phyloP scores from a whole-genome alignment of 306 rosid species.

The Quillaja saponaria region DNA sequence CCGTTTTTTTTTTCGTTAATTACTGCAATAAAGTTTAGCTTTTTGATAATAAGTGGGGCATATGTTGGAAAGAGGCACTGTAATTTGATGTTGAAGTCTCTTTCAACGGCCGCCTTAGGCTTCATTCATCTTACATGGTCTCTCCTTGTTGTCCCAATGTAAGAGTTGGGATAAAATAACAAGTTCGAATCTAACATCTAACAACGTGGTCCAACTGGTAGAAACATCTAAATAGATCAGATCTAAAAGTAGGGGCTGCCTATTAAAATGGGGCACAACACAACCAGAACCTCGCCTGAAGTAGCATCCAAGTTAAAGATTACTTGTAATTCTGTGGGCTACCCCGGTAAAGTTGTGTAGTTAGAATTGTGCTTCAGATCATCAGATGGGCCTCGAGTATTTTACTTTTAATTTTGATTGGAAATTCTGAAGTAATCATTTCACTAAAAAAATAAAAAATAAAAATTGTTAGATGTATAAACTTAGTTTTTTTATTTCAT shows the following conservation, averaged over 20 bases:
- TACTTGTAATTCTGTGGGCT: too few species aligned
- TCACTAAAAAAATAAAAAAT: too few species aligned
- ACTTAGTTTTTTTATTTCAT: too few species aligned
- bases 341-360: too few species aligned
- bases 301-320: too few species aligned
- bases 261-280: slow-evolving; percentile 20
- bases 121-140: background rate
- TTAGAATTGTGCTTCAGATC: too few species aligned
- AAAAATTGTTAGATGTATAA: too few species aligned
- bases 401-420: too few species aligned
- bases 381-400: too few species aligned
- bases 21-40: slow-evolving; percentile 34
- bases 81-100: slow-evolving; percentile 16
- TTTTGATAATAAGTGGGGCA: slow-evolving; percentile 20
- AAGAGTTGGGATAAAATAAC: too few species aligned
- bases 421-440: too few species aligned
- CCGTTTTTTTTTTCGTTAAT: slow-evolving; percentile 4
- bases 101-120: slow-evolving; percentile 29
- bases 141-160: slow-evolving; percentile 15
- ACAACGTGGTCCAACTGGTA: slow-evolving; percentile 38
- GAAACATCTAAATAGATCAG: background rate
- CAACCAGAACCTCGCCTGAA: too few species aligned
- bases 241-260: slow-evolving; percentile 22
- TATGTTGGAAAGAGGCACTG: slow-evolving; percentile 35
- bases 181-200: background rate